Base-by-base conservation (phyloP, 2,329 filamentous ascomycete genomes). In the Alternaria rosae region DNA sequence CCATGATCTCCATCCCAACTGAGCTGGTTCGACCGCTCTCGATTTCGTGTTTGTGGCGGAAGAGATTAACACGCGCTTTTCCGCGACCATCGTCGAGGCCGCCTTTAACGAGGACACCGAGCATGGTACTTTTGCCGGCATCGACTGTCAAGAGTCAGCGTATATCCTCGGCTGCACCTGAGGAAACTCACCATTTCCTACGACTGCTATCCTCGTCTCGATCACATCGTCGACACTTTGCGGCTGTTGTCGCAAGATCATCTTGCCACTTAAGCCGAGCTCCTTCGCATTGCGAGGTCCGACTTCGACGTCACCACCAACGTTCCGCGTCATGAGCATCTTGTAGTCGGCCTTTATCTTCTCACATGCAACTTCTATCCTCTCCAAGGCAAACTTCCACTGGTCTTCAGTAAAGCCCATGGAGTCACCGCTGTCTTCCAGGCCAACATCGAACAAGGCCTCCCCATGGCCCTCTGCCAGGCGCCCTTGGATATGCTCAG, bases 1-100 rank as follows among this genome's bases (percentile, higher is more conserved):
- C 95, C 91, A 98, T 93, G 64, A 72, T 98, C 79, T 99, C 95
- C 94, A 98, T 96, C 43, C 95, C 94, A 0, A 99, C 95, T 0
- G 94, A 97, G 76, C 93, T 97, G 10, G 95, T 99, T 68, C 95
- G 87, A 2, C 95, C 95, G 48, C 92, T 95, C 80, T 99, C 95
- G 42, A 98, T 91, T 81, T 99, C 95, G 75, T 99, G 95, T 81
- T 99, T 98, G 80, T 99, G 95, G 15, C 95, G 88, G 82, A 99
- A 99, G 12, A 99, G 88, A 68, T 97, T 98, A 54, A 99, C 92
- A 65, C 95, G 91, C 47, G 95, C 94, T 79, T 92, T 94, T 12
- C 95, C 95, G 75, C 95, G 88, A 15, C 95, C 95, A 80, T 99
- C 95, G 73, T 99, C 95, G 2, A 99, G 88, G 54, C 92, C 92